These are phyloP conservation scores for Jamesozyma gamospora DNA, from an alignment of 805 yeast genomes.

Conservation along the genomic window DNA sequence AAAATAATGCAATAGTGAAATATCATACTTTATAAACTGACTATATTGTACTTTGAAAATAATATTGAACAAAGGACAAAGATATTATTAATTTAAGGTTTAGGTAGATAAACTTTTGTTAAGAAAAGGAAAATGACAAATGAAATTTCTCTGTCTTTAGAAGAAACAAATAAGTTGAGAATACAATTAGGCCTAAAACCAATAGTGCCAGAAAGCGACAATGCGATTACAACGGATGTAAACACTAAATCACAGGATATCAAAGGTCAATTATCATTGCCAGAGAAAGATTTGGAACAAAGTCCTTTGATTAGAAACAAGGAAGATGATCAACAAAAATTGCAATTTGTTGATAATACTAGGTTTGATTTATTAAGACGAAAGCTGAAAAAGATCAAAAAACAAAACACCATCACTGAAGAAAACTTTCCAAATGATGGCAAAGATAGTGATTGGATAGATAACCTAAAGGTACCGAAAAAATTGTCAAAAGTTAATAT, in stretches of 20 bases:
- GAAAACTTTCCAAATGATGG: conserved; percentile 1
- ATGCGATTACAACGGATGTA: too few relatives aligned
- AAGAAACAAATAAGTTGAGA: conserved; percentile 37
- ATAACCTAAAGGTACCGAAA: conserved; percentile 3
- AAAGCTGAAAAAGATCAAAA: conserved; percentile 9
- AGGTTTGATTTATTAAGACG: conserved; percentile 14
- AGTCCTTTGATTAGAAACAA: too few relatives aligned
- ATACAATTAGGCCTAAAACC: conserved; percentile 33
- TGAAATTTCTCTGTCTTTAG: conserved; percentile 26
- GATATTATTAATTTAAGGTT: too few relatives aligned
- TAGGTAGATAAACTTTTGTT: too few relatives aligned
- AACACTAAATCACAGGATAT: too few relatives aligned
- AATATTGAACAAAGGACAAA: too few relatives aligned
- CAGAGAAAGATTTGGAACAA: too few relatives aligned
- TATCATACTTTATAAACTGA: too few relatives aligned
- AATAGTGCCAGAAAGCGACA: too few relatives aligned
- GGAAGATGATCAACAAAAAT: neutral
- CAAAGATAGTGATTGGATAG: conserved; percentile 19
- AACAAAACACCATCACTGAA: neutral
- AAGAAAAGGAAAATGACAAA: conserved; percentile 10
- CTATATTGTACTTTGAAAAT: too few relatives aligned
- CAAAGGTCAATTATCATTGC: too few relatives aligned
- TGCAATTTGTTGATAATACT: conserved; percentile 7
- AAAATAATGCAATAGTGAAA: too few relatives aligned
- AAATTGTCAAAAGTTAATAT: conserved; percentile 1